These are phyloP conservation scores for Nitzschia palea DNA, from an alignment of 108 stramenopile genomes.

Conservation along the genomic window DNA sequence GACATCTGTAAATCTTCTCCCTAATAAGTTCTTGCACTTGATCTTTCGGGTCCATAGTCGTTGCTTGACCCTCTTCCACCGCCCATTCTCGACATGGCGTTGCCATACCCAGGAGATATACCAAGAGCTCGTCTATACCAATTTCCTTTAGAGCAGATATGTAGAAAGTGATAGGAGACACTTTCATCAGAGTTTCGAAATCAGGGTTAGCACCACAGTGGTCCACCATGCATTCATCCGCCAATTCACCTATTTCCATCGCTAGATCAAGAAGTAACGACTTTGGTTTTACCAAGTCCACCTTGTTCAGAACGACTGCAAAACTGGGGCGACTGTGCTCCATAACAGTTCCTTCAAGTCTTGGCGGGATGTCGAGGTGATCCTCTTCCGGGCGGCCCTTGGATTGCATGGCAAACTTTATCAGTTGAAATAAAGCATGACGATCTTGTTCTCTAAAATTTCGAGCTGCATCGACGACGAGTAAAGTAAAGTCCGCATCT, in stretches of 20 bases:
- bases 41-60: constrained; percentile 60
- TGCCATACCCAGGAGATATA: constrained; percentile 65
- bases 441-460: constrained; percentile 56
- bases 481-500: constrained; percentile 69
- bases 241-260: constrained; percentile 71
- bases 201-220: neutral
- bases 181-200: constrained; percentile 37
- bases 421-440: constrained; percentile 64
- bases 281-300: constrained; percentile 91
- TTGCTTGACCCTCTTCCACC: constrained; percentile 46
- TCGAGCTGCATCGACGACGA: constrained; percentile 88
- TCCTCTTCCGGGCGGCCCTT: constrained; percentile 62
- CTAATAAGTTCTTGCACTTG: constrained; percentile 85
- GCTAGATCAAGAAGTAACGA: constrained; percentile 66
- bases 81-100: constrained; percentile 72
- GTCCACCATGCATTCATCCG: constrained; percentile 54
- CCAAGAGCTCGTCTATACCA: constrained; percentile 81
- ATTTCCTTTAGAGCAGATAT: constrained; percentile 73
- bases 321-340: constrained; percentile 39
- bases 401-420: constrained; percentile 56
- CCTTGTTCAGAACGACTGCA: constrained; percentile 90
- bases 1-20: constrained; percentile 86
- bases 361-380: constrained; percentile 16
- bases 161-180: constrained; percentile 64
- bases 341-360: neutral